Conservation (phyloP, 768 basidiomycete species). For the Favolaschia claudopus region DNA sequence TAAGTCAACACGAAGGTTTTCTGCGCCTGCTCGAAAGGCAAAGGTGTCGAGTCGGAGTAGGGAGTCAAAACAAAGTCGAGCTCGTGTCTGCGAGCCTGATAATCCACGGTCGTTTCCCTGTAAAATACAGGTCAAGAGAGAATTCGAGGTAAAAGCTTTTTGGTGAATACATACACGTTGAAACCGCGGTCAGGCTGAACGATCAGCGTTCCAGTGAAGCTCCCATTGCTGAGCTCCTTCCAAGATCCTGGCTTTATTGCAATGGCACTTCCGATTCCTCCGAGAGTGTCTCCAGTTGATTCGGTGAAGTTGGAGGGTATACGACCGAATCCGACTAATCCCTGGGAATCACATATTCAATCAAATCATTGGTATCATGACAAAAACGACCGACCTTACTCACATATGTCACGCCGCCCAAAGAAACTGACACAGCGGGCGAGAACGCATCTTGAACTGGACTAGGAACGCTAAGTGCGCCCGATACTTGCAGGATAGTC, state of each 20-base stretch:
- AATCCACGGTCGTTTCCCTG: constrained; percentile 62
- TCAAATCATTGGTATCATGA: too few species aligned
- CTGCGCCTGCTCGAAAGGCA: constrained; percentile 58
- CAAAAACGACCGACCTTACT: constrained; percentile 52
- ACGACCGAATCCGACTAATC: constrained; percentile 66
- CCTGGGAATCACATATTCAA: constrained; percentile 38
- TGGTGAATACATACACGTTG: constrained; percentile 53
- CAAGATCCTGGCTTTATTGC: constrained; percentile 61
- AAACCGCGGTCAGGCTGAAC: constrained; percentile 68
- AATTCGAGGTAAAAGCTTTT: background rate
- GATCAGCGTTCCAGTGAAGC: constrained; percentile 58
- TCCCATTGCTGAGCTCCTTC: constrained; percentile 40
- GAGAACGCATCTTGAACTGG: background rate
- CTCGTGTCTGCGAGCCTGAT: constrained; percentile 68
- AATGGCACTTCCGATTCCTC: constrained; percentile 70
- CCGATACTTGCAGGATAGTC: background rate
- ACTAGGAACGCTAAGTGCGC: background rate
- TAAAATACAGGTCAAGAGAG: constrained; percentile 5
- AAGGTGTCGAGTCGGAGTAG: constrained; percentile 53
- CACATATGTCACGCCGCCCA: constrained; percentile 50
- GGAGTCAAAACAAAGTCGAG: constrained; percentile 66
- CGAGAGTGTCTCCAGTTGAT: constrained; percentile 65
- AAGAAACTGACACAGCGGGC: constrained; percentile 34
- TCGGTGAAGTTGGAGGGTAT: constrained; percentile 65
- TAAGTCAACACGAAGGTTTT: constrained; percentile 61